A percentile compares a stretch with the other conserved stretches of the same genome.
Evolutionary conservation across 2,329 filamentous ascomycete genomes (phyloP).

Genomic region (Venturia pyrina): DNA sequence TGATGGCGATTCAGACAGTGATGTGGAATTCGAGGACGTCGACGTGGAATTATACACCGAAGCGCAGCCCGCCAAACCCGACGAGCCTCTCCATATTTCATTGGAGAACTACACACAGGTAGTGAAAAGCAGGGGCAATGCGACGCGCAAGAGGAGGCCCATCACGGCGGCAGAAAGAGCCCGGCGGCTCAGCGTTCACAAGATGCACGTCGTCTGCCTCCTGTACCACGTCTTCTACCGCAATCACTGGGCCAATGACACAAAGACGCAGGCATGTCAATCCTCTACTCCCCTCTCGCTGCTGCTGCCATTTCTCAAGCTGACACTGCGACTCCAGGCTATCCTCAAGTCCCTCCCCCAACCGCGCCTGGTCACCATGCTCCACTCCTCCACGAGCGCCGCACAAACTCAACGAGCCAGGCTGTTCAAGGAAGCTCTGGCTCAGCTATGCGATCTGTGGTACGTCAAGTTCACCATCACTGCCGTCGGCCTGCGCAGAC

Average conservation of each 20-base stretch:
- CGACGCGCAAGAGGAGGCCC: neutral
- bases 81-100: neutral
- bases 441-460: conserved; percentile 58
- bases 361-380: conserved; percentile 52
- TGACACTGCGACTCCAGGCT: conserved; percentile 22
- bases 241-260: conserved; percentile 84
- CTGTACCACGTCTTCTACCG: conserved; percentile 66
- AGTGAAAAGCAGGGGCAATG: neutral
- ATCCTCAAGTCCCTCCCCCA: conserved; percentile 55
- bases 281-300: too few species aligned
- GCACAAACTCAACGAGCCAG: conserved; percentile 68
- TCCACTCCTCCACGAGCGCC: conserved; percentile 58
- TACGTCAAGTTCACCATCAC: conserved; percentile 60
- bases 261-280: conserved; percentile 47
- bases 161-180: conserved; percentile 37
- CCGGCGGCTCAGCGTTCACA: conserved; percentile 67
- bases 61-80: neutral
- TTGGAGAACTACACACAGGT: neutral
- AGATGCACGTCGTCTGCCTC: conserved; percentile 73
- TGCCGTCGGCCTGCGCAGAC: conserved; percentile 56
- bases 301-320: neutral
- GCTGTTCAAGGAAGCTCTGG: conserved; percentile 70
- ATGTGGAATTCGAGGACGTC: conserved; percentile 5
- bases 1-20: neutral
- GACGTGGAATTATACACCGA: neutral